Evolutionary conservation across 2,329 filamentous ascomycete genomes (phyloP), one percentile per base, ranked within the genome.

Genomic region (Scytalidium lignicola): DNA sequence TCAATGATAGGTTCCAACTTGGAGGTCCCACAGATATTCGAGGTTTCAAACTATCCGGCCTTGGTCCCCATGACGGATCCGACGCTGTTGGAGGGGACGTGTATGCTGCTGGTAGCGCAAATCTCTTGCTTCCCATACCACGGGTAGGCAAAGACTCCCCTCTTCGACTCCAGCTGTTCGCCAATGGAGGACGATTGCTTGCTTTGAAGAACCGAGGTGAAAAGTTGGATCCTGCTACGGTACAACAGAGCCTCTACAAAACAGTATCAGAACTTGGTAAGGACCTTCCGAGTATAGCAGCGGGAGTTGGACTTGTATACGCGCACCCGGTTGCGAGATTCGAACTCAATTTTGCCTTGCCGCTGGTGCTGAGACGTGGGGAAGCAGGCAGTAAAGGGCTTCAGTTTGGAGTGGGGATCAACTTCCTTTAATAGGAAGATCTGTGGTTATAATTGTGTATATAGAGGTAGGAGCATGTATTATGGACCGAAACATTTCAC

Each of bases 1-100:
- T 97, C 62, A 96, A 95, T 65, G 93, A 99, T 67, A 89, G 93
- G 41, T 99, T 99, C 73, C 83, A 90, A 62, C 86, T 99, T 26
- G 93, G 93, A 41, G 93, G 93, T 0, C 92, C 93, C 3, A 96
- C 90, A 2, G 92, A 96, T 63, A 88, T 99, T 13, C 88, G 93
- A 48, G 93, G 93, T 2, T 99, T 99, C 76, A 85, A 90, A 51
- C 80, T 95, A 19, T 88, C 86, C 18, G 93, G 93, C 1, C 77
- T 99, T 5, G 93, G 93, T 8, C 91, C 93, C 3, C 86, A 87
- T 55, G 92, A 97, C 62, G 88, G 90, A 1, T 67, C 74, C 17
- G 92, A 99, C 68, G 84, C 91, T 1, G 82, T 96, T 0, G 93
- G 93, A 12, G 93, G 93, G 20, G 93, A 99, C 65, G 72, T 96